These are phyloP conservation scores for Aureobasidium sp. DNA, from an alignment of 2,329 filamentous ascomycete species.

Conservation along the genomic window DNA sequence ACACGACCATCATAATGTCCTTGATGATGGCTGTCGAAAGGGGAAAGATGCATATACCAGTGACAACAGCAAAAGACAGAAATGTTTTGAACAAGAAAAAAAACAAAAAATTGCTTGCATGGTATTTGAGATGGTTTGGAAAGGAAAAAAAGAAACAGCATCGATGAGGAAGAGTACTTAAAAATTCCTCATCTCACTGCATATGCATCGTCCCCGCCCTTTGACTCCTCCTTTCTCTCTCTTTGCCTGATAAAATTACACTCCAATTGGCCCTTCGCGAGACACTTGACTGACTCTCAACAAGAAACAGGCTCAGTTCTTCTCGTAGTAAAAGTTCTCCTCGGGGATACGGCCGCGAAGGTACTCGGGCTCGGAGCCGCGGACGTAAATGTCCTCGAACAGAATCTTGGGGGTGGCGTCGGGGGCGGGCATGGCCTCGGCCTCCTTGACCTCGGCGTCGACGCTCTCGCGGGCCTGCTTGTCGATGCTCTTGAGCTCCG, in stretches of 20 bases:
- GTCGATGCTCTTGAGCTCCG: constrained; percentile 93
- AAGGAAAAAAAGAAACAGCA: not conserved
- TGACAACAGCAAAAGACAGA: too few species aligned
- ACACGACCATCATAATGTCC: too few species aligned
- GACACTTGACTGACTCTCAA: too few species aligned
- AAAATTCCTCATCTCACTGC: not conserved
- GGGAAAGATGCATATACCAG: too few species aligned
- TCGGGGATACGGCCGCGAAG: constrained; percentile 81
- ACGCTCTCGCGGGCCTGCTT: constrained; percentile 83
- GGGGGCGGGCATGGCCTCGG: constrained; percentile 79
- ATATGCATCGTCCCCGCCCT: not conserved
- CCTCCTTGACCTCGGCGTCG: constrained; percentile 81
- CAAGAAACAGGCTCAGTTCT: not conserved
- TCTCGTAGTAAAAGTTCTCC: constrained; percentile 76
- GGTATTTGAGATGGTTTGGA: not conserved
- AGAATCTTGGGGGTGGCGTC: constrained; percentile 75
- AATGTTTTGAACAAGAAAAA: not conserved
- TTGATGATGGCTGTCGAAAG: too few species aligned
- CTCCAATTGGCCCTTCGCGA: too few species aligned
- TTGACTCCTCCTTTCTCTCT: not conserved
- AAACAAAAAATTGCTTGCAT: not conserved
- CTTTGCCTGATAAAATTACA: not conserved
- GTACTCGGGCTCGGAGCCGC: constrained; percentile 78
- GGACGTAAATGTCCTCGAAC: constrained; percentile 94
- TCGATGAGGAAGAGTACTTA: not conserved